Conservation (phyloP, 495 filamentous ascomycete genomes). For the Schizothecium vesticola region DNA sequence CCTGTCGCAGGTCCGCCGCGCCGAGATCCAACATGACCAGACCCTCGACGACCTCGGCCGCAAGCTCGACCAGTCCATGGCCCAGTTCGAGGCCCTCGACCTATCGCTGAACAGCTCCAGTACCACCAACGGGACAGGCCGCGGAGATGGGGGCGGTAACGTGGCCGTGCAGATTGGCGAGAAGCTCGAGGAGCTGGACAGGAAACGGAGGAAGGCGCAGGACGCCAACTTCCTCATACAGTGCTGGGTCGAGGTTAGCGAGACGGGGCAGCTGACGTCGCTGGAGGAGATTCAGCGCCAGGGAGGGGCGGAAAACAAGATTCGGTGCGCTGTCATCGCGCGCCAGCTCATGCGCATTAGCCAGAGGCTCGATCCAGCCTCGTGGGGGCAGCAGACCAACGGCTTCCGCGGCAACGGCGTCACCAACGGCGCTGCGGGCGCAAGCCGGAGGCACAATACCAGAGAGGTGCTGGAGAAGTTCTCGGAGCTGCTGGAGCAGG, state of each 20-base stretch:
- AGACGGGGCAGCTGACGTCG: conserved; percentile 70
- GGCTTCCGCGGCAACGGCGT: conserved; percentile 50
- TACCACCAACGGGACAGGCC: conserved; percentile 39
- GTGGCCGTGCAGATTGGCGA: conserved; percentile 94
- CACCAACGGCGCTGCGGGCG: conserved; percentile 41
- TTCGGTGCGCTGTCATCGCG: conserved; percentile 84
- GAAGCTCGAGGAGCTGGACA: conserved; percentile 86
- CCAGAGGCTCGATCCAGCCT: conserved; percentile 69
- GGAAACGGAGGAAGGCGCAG: conserved; percentile 79
- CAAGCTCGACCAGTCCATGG: conserved; percentile 86
- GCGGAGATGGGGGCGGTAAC: conserved; percentile 64
- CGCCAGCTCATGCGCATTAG: conserved; percentile 84
- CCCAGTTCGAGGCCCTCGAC: conserved; percentile 85
- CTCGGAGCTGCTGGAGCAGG: conserved; percentile 90
- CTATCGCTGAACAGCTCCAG: conserved; percentile 58
- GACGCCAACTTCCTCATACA: conserved; percentile 93
- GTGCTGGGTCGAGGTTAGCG: conserved; percentile 91
- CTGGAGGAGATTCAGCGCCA: conserved; percentile 75
- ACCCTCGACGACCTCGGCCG: conserved; percentile 77
- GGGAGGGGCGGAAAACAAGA: conserved; percentile 77
- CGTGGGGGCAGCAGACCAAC: conserved; percentile 59
- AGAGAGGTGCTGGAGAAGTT: conserved; percentile 94
- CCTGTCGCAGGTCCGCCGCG: conserved; percentile 78
- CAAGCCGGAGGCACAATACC: conserved; percentile 55
- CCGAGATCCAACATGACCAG: conserved; percentile 85